These are phyloP conservation scores for Fomitopsis pulvina DNA, from an alignment of 768 basidiomycete species.

Conservation along the genomic window DNA sequence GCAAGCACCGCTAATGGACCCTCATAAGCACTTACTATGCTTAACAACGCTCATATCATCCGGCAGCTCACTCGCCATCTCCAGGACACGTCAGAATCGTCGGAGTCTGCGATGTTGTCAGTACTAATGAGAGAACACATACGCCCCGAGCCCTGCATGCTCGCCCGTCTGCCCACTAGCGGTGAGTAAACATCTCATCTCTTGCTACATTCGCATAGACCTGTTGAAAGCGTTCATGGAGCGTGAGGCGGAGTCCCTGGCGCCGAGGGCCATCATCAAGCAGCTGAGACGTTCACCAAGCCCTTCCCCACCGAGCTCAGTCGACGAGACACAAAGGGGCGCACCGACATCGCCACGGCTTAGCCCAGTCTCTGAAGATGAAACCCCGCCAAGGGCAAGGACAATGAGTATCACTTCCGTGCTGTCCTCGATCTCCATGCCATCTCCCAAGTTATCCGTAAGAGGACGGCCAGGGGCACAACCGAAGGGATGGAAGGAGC, in stretches of 20 bases:
- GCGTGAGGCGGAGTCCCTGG: conserved; percentile 60
- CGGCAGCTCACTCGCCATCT: conserved; percentile 1
- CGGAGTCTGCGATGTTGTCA: not conserved
- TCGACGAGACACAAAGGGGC: not conserved
- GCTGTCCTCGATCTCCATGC: conserved; percentile 28
- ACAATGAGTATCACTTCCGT: conserved; percentile 17
- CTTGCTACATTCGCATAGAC: conserved; percentile 16
- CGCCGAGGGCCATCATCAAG: conserved; percentile 49
- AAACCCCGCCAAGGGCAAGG: conserved; percentile 10
- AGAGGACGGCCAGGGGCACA: not conserved
- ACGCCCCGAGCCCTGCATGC: conserved; percentile 50
- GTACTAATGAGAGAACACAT: conserved; percentile 24
- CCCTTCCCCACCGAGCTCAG: conserved; percentile 3
- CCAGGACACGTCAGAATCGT: not conserved
- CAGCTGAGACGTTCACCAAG: conserved; percentile 1
- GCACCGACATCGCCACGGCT: not conserved
- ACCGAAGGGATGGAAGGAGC: conserved; percentile 38
- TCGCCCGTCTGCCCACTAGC: conserved; percentile 60
- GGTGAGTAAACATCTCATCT: conserved; percentile 31
- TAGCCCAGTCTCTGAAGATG: not conserved
- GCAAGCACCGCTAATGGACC: conserved; percentile 2
- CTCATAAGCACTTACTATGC: not conserved
- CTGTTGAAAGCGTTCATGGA: conserved; percentile 51
- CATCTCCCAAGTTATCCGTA: conserved; percentile 17
- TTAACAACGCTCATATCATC: conserved; percentile 5